These are phyloP conservation scores for Ustilago crameri DNA, from an alignment of 1,284 basidiomycete species.

Conservation along the genomic window DNA sequence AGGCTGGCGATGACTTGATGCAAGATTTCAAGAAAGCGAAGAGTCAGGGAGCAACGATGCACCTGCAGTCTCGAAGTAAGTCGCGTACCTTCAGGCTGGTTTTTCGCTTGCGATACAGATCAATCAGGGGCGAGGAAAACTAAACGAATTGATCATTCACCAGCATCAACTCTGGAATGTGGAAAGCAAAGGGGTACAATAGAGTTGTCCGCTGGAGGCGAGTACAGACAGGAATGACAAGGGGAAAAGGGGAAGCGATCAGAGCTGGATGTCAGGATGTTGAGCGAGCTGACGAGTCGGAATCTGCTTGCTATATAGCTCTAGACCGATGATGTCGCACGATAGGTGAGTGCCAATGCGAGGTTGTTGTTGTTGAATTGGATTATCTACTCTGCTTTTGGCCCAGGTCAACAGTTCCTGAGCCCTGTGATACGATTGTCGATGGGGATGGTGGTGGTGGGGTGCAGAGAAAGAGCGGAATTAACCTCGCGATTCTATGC, in stretches of 20 bases:
- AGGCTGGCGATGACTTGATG: no score
- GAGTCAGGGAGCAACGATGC: not conserved
- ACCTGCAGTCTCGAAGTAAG: constrained; percentile 4
- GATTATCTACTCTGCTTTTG: no score
- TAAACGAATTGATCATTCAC: constrained; percentile 52
- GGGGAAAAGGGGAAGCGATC: not conserved
- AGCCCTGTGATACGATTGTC: no score
- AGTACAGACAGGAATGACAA: not conserved
- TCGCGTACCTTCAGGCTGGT: constrained; percentile 14
- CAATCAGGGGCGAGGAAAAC: constrained; percentile 31
- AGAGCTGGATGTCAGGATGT: not conserved
- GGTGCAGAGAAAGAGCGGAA: not conserved
- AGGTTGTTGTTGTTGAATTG: no score
- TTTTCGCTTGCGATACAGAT: constrained; percentile 18
- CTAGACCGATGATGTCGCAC: no score
- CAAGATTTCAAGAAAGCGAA: not conserved
- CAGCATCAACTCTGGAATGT: constrained; percentile 40
- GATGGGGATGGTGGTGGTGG: constrained; percentile 6
- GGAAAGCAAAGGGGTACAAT: constrained; percentile 24
- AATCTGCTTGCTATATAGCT: not conserved
- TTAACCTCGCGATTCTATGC: not conserved
- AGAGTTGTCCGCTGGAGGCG: constrained; percentile 1
- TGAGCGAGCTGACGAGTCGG: no score
- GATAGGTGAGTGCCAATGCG: no score
- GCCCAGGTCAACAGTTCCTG: no score